A percentile compares a stretch with the other conserved stretches of the same genome.
Evolutionary conservation across 2,329 filamentous ascomycete genomes (phyloP).

Genomic region (Trichoderma atrobrunneum): DNA sequence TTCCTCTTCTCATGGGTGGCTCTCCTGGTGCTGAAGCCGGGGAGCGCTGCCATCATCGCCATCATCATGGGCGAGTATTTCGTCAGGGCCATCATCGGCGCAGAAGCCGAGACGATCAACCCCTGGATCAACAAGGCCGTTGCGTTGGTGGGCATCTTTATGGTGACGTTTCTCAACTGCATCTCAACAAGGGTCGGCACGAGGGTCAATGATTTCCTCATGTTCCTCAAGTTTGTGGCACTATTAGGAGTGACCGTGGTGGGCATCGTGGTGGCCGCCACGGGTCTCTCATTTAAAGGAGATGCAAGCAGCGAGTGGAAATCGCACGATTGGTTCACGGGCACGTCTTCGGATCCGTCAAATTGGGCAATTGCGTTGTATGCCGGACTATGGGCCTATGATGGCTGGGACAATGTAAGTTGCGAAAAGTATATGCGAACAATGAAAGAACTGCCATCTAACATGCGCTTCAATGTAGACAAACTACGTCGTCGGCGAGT

Average conservation of each 20-base stretch:
- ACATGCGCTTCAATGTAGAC: constrained; percentile 55
- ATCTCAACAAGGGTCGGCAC: constrained; percentile 87
- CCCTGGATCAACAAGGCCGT: constrained; percentile 90
- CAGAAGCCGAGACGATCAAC: constrained; percentile 77
- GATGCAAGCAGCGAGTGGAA: constrained; percentile 83
- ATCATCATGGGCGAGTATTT: constrained; percentile 99
- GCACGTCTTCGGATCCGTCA: constrained; percentile 74
- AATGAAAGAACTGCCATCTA: neutral
- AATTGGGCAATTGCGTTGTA: constrained; percentile 94
- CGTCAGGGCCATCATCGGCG: constrained; percentile 80
- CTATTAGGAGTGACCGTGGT: constrained; percentile 81
- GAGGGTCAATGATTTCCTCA: constrained; percentile 83
- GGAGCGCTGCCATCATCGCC: constrained; percentile 87
- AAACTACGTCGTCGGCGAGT: constrained; percentile 97
- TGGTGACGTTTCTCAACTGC: constrained; percentile 84
- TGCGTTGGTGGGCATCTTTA: constrained; percentile 69
- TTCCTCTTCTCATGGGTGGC: constrained; percentile 98
- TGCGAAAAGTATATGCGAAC: neutral
- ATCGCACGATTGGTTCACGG: constrained; percentile 80
- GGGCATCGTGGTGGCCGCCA: constrained; percentile 84
- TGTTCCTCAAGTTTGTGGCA: constrained; percentile 95
- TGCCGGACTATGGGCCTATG: constrained; percentile 94
- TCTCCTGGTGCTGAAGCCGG: constrained; percentile 89
- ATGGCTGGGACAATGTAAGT: constrained; percentile 96
- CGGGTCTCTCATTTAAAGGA: constrained; percentile 76